These are phyloP conservation scores for Globisporangium parvum DNA, from an alignment of 352 stramenopile genomes.

Conservation along the genomic window DNA sequence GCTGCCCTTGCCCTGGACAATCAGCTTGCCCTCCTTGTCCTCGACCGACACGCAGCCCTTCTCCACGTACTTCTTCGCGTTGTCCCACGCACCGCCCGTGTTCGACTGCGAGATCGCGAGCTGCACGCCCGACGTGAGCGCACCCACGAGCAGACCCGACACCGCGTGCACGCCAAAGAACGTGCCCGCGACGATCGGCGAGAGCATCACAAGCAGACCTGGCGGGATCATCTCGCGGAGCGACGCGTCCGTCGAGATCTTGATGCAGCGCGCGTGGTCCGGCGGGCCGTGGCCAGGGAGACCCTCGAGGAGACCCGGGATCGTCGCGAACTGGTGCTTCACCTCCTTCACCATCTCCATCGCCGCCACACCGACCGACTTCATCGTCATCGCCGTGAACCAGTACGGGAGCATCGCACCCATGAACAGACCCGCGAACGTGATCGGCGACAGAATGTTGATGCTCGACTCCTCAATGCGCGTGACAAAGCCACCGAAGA, in stretches of 20 bases:
- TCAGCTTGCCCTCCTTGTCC: slow-evolving; percentile 89
- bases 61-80: slow-evolving; percentile 99
- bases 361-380: slow-evolving; percentile 96
- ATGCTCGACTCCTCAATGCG: slow-evolving; percentile 94
- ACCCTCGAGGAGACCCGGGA: slow-evolving; percentile 96
- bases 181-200: slow-evolving; percentile 96
- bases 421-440: slow-evolving; percentile 98
- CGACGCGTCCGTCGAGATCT: slow-evolving; percentile 98
- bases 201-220: slow-evolving; percentile 97
- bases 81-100: slow-evolving; percentile 99
- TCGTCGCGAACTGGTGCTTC: slow-evolving; percentile 98
- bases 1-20: slow-evolving; percentile 92
- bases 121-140: slow-evolving; percentile 95
- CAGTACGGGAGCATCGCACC: slow-evolving; percentile 99
- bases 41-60: slow-evolving; percentile 90
- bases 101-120: slow-evolving; percentile 99
- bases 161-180: slow-evolving; percentile 98
- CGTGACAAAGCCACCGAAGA: slow-evolving; percentile 98
- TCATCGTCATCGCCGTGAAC: slow-evolving; percentile 99
- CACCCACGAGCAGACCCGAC: slow-evolving; percentile 95
- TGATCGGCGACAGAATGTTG: slow-evolving; percentile 97
- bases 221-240: slow-evolving; percentile 99
- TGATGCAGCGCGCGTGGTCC: slow-evolving; percentile 94
- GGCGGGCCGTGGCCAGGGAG: slow-evolving; percentile 79
- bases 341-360: slow-evolving; percentile 99